A percentile compares a stretch with the other conserved stretches of the same genome.
These are phyloP conservation scores for Cercospora sp. DNA, from an alignment of 2,329 filamentous ascomycete species.

Conservation along the genomic window DNA sequence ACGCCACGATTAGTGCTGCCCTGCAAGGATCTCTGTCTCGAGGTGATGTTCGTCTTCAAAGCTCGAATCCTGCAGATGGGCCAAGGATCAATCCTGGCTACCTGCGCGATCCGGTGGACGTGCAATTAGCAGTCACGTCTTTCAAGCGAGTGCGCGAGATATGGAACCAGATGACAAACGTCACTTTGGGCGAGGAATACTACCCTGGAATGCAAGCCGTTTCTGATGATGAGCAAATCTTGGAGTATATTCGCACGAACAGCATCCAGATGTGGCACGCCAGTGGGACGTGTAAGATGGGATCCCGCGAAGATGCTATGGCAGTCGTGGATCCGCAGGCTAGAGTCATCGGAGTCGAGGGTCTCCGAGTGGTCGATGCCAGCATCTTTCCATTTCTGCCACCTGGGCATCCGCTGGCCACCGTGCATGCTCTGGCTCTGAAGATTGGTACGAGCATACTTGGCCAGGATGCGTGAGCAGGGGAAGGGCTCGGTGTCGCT, in stretches of 20 bases:
- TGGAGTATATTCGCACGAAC: not conserved
- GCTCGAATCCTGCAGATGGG: not conserved
- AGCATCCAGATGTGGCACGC: not conserved
- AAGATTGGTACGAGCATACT: not conserved
- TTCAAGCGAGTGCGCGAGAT: not conserved
- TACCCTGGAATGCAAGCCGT: not conserved
- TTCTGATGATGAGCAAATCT: not conserved
- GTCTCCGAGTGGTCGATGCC: not conserved
- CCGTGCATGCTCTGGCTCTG: not conserved
- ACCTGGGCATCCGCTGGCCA: not conserved
- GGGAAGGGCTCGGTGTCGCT: not conserved
- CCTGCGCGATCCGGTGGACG: not conserved
- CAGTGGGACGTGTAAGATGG: not conserved
- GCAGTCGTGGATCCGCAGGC: not conserved
- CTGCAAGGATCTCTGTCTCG: not conserved
- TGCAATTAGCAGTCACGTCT: not conserved
- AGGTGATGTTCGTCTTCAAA: not conserved
- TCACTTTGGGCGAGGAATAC: not conserved
- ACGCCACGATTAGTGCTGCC: not conserved
- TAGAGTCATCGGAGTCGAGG: not conserved
- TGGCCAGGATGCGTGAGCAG: not conserved
- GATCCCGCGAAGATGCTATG: not conserved
- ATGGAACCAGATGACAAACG: not conserved
- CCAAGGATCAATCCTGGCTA: not conserved
- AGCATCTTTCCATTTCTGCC: not conserved